Base-by-base conservation (phyloP, 2,329 filamentous ascomycete genomes). In the Lasiodiplodia sp. region DNA sequence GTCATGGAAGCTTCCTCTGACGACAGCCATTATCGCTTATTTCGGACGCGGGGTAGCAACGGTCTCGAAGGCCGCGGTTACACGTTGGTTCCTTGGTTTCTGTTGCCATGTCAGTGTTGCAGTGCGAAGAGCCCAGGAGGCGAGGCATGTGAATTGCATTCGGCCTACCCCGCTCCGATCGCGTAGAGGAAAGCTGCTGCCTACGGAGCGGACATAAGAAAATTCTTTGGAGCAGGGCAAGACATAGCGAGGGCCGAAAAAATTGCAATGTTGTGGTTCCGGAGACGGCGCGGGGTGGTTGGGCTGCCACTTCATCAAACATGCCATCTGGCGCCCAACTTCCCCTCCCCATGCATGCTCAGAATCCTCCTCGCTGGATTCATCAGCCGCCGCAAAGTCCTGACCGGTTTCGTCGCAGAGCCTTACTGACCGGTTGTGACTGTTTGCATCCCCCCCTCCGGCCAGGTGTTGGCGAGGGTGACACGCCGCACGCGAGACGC, bases 341-440 rank as follows among this genome's bases (percentile, higher is more conserved):
- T 11, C 60, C 60, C 60, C 47, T 64, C 60, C 52, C 23, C 23
- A n/a, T 31, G 44, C 40, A 16, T 34, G 38, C 40, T 34, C 25
- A 23, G 44, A 47, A 47, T 47, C 44, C 28, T 28, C 11, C 31
- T 34, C 23, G 11, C 23, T 34, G 16, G 40, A 63, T 63, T 63
- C 51, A 14, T 38, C 14, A 64, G n/a, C 60, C 28, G 8, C 31
- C 12, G 47, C 28, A 64, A 53, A 64, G 47, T 25, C 40, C 37
- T 64, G 60, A 64, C 60, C 60, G 60, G 60, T 6, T 34, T 18
- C 11, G 2, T 11, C 4, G 4, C 28, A n/a, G 31, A 47, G 47
- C 60, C 44, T 64, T 37, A 38, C 38, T 64, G 60, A 64, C 60
- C 60, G 60, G 60, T 64, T 18, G 60, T 31, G 47, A 31, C 47